Base-by-base conservation (phyloP, 2,329 filamentous ascomycete species). In the Exophiala viscosa region DNA sequence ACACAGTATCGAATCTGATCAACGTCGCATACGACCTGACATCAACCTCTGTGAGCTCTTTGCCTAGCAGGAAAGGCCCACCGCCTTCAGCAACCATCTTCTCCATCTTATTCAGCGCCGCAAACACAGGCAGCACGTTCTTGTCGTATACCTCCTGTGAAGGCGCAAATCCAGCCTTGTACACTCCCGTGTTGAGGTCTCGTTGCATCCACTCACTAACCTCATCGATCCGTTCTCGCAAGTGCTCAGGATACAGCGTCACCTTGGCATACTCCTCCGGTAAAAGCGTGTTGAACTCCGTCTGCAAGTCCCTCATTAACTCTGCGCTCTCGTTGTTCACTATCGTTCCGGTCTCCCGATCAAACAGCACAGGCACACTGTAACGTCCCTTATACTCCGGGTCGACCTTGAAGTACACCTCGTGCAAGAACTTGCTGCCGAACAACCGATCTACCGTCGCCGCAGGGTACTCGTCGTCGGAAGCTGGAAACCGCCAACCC, bases 281-380 rank as follows among this genome's bases (percentile, higher is more conserved):
- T 0, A 80, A 65, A 8, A 83, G 57, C 0, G 67, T 64, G 61
- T 83, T 70, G 64, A 85, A 85, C 1, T 74, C 76, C 0, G 71
- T 74, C n/a, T 79, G 79, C 7, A 85, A 69, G 70, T 79, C 79
- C 23, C 79, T 73, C 40, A 85, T 66, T 23, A 85, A 67, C 62
- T 85, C 82, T 0, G 73, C 68, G 20, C 75, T 80, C 66, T 85
- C 83, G 66, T 84, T 85, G 64, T 81, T 83, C 41, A 85, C 81
- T 3, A 80, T 77, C 0, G 73, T 78, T 10, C 69, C 67, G 2
- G 72, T 72, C 64, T 81, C 76, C 62, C 74, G 81, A 63, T 85
- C 82, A 82, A 82, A 86, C 0, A 86, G 71, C 1, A 82, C 59
- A 0, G 83, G 82, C 1, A 85, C 82, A 6, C 74, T 78, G 64